Evolutionary conservation across 495 filamentous ascomycete genomes (phyloP), one percentile per base, ranked within the genome.

Genomic region (Neurospora discreta): DNA sequence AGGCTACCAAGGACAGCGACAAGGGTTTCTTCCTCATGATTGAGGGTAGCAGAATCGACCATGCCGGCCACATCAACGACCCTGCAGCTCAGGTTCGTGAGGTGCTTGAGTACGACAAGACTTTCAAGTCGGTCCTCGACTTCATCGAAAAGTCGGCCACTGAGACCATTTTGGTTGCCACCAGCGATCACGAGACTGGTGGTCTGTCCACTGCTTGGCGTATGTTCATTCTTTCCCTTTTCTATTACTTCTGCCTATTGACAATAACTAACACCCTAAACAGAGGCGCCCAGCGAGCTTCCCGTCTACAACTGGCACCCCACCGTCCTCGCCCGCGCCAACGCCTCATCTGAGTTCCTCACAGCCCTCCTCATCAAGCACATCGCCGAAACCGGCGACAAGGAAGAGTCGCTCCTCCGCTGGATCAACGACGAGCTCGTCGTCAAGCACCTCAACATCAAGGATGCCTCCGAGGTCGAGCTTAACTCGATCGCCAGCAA

Each of bases 1-100:
- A 89, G n/a, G 96, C 95, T 0, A 98, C 96, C 0, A 84, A 88
- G 77, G 87, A 93, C 77, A 92, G 87, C 70, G 93, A 98, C 33
- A 88, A 97, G 80, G 95, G 95, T 1, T 99, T 99, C 85, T 98
- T 99, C 83, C 80, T 99, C 72, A 96, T 99, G 95, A 95, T 99
- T 72, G 95, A 99, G 80, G 95, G 95, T 6, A 94, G 91, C 75
- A 86, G 96, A 40, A 98, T 99, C 74, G 95, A 99, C 74, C 96
- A 99, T 79, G 94, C 95, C 3, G 96, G 94, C 15, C 95, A 99
- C 77, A 89, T 88, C 70, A 99, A 99, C 75, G 95, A 99, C 78
- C 95, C 95, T 1, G 94, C 91, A 13, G 94, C 96, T 0, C 96
- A 98, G 78, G 95, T 98, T 10, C 89, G 95, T 71, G 95, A 99